Evolutionary conservation across 306 rosid species (phyloP).

Genomic region (Vigna nakashimae): DNA sequence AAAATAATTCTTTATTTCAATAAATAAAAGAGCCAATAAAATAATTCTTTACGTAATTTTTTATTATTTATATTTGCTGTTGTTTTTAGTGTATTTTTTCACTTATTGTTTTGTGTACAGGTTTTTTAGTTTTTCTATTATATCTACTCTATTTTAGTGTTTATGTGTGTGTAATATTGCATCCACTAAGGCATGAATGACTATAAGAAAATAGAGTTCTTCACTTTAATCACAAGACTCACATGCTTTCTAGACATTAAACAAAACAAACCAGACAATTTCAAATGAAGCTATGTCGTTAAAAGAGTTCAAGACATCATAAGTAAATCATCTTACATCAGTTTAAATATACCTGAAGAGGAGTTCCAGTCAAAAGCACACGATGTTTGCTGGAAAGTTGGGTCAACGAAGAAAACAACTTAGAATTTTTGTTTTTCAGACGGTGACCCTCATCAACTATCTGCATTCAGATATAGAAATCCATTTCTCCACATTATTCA

Average conservation of each 20-base stretch:
- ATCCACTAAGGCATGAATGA: too few relatives aligned
- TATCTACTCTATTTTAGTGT: too few relatives aligned
- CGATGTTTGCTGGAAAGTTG: conserved; percentile 81
- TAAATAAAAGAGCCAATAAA: too few relatives aligned
- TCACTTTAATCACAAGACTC: not conserved
- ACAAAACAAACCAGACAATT: conserved; percentile 13
- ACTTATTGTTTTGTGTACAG: too few relatives aligned
- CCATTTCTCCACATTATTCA: conserved; percentile 42
- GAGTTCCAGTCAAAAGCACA: conserved; percentile 96
- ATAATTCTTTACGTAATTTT: too few relatives aligned
- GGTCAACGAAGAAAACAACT: conserved; percentile 85
- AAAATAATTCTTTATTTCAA: too few relatives aligned
- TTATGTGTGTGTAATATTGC: too few relatives aligned
- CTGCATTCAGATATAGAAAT: conserved; percentile 50
- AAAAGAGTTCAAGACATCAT: conserved; percentile 2
- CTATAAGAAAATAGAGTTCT: too few relatives aligned
- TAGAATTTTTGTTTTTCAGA: conserved; percentile 95
- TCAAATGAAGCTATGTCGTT: not conserved
- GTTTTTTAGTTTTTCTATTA: too few relatives aligned
- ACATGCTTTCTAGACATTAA: not conserved
- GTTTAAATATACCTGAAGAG: conserved; percentile 82
- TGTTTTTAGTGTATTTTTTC: too few relatives aligned
- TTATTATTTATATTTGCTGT: too few relatives aligned
- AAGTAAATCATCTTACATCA: conserved; percentile 14
- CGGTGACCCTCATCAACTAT: conserved; percentile 99